These are phyloP conservation scores for Amanita rubescens DNA, from an alignment of 768 basidiomycete species.

Conservation along the genomic window DNA sequence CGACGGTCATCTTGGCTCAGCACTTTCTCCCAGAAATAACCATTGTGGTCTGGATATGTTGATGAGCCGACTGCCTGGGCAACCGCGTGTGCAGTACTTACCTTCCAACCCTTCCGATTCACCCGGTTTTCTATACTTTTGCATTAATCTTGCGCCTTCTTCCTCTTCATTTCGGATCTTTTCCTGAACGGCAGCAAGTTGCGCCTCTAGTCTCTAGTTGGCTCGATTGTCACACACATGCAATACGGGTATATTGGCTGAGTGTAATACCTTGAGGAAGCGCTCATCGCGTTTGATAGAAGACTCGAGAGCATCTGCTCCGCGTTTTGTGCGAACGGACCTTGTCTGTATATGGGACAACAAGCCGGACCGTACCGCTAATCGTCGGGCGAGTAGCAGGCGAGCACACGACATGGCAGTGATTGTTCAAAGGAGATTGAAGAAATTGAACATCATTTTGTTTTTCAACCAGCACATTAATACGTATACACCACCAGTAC, in stretches of 20 bases:
- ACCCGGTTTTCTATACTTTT: constrained; percentile 10
- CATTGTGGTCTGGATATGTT: constrained; percentile 11
- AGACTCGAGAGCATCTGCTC: constrained; percentile 10
- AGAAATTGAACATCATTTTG: neutral
- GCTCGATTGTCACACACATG: constrained; percentile 4
- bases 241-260: neutral
- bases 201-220: constrained; percentile 22
- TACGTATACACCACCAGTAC: too few species aligned
- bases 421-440: neutral
- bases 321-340: constrained; percentile 15
- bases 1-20: constrained; percentile 22
- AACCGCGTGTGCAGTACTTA: neutral
- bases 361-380: neutral
- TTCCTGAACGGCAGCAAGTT: constrained; percentile 17
- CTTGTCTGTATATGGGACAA: constrained; percentile 10
- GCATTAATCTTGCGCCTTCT: constrained; percentile 12
- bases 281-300: constrained; percentile 18
- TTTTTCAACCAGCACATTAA: neutral
- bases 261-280: constrained; percentile 17
- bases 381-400: neutral
- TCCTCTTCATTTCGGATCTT: constrained; percentile 21
- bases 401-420: neutral
- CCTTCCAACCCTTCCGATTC: constrained; percentile 9
- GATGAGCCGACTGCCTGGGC: neutral
- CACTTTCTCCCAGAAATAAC: constrained; percentile 22